Percentiles rank a stretch among this genome's conserved stretches.
Conservation (phyloP, 2,329 filamentous ascomycete genomes). For the Myriangium duriaei region DNA sequence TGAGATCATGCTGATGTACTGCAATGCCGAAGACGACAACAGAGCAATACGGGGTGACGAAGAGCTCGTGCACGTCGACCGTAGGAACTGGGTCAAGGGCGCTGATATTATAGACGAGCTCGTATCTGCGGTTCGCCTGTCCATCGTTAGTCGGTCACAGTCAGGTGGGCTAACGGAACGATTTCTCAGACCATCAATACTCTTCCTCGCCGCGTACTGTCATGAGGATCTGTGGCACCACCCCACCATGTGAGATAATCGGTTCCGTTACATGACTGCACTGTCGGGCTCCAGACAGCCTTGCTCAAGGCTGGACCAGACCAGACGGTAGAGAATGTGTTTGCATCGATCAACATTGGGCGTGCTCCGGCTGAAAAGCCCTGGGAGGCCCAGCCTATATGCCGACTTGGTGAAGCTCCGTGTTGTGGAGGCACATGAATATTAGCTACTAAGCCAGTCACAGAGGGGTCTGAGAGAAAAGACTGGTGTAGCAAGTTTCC, state of each 20-base stretch:
- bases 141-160: neutral
- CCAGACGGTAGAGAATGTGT: conserved; percentile 1
- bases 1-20: conserved; percentile 6
- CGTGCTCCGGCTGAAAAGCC: neutral
- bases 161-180: neutral
- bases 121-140: conserved; percentile 12
- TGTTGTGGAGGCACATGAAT: neutral
- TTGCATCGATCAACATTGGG: conserved; percentile 3
- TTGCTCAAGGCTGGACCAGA: neutral
- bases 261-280: conserved; percentile 3
- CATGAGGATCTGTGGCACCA: neutral
- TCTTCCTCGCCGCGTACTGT: neutral
- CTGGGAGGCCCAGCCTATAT: neutral
- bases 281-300: neutral
- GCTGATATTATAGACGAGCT: conserved; percentile 18
- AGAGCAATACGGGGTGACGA: conserved; percentile 24
- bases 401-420: neutral
- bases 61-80: conserved; percentile 33
- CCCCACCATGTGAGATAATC: conserved; percentile 8
- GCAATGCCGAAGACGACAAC: conserved; percentile 11
- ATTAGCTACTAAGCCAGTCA: neutral
- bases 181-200: neutral
- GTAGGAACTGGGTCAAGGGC: conserved; percentile 25
- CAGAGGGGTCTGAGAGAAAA: neutral
- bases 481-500: neutral